A percentile compares a stretch with the other conserved stretches of the same genome.
Evolutionary conservation across 2,329 filamentous ascomycete genomes (phyloP).

Genomic region (Aspergillus flavus): DNA sequence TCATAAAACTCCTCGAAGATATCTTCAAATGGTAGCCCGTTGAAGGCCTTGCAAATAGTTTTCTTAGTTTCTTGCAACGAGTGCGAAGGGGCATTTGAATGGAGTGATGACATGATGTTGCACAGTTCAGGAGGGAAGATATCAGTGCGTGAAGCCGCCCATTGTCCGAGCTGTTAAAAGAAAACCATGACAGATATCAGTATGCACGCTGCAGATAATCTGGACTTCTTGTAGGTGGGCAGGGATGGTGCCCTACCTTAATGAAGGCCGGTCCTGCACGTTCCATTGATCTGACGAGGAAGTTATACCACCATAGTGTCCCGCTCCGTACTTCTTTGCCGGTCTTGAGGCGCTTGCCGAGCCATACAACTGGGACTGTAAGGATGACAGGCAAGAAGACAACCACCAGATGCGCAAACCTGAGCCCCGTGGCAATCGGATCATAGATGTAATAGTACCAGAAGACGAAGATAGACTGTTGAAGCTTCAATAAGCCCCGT

Average conservation of each 20-base stretch:
- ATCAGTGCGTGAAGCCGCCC: slow-evolving; percentile 93
- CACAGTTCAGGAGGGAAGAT: slow-evolving; percentile 96
- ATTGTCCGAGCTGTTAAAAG: slow-evolving; percentile 78
- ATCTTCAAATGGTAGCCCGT: slow-evolving; percentile 76
- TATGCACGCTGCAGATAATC: neutral
- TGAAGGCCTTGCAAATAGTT: slow-evolving; percentile 81
- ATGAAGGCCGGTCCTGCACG: slow-evolving; percentile 93
- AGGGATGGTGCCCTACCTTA: slow-evolving; percentile 63
- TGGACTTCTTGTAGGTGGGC: slow-evolving; percentile 1
- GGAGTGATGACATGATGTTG: slow-evolving; percentile 87
- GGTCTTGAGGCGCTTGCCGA: slow-evolving; percentile 66
- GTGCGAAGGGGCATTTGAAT: slow-evolving; percentile 92
- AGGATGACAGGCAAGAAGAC: slow-evolving; percentile 92
- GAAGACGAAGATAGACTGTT: slow-evolving; percentile 64
- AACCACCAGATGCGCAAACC: slow-evolving; percentile 82
- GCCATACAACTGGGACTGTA: slow-evolving; percentile 77
- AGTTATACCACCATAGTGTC: slow-evolving; percentile 92
- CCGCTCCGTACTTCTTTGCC: slow-evolving; percentile 76
- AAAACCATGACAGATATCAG: neutral
- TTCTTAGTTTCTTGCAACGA: slow-evolving; percentile 76
- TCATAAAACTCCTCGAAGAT: slow-evolving; percentile 97
- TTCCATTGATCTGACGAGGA: slow-evolving; percentile 88
- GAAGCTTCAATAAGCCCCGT: slow-evolving; percentile 59
- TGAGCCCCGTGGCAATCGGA: slow-evolving; percentile 79
- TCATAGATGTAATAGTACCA: slow-evolving; percentile 67